Base-by-base conservation (phyloP, 148 eudicot species). In the Chenopodium quinoa region DNA sequence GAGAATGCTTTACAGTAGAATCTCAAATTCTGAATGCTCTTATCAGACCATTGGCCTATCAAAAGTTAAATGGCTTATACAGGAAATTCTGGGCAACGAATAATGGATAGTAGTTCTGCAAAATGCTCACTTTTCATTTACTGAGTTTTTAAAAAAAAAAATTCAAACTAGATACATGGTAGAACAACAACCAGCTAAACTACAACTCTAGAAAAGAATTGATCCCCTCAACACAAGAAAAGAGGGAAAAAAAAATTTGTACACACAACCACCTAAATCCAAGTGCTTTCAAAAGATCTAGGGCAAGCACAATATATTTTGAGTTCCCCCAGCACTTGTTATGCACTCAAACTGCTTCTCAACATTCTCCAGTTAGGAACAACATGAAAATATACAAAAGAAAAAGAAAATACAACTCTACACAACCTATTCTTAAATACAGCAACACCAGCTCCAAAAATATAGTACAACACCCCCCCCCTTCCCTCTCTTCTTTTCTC, bases 351-450 rank as follows among this genome's bases (percentile, higher is more conserved):
- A 40, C 54, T 40, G 71, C 76, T 82, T 70, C 76, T 27, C 27
- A 7, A 60, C 31, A 66, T 79, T 50, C 81, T 52, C 63, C 67
- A 29, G 70, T 66, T 50, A 48, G 25, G 25, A 71, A 34, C 64
- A 78, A 50, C 60, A 29, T 63, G 81, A 68, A 83, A 78, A 83
- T 84, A 77, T 83, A 79, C 86, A 83, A 13, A 73, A 31, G 44
- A 69, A 69, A 69, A 32, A 70, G 31, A 71, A 71, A 60, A 47
- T 48, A 68, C 66, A 70, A 75, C 37, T 67, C 66, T 76, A 82
- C 82, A 85, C 79, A 77, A 74, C 75, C 87, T 66, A 81, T 72
- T 79, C n/a, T 66, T 75, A 81, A 78, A 82, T 60, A 79, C 79
- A 75, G 72, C 79, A 80, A 82, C 75, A 72, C 69, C 48, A 83